These are phyloP conservation scores for Pseudocercospora pini-densiflorae DNA, from an alignment of 2,329 filamentous ascomycete species.

Conservation along the genomic window DNA sequence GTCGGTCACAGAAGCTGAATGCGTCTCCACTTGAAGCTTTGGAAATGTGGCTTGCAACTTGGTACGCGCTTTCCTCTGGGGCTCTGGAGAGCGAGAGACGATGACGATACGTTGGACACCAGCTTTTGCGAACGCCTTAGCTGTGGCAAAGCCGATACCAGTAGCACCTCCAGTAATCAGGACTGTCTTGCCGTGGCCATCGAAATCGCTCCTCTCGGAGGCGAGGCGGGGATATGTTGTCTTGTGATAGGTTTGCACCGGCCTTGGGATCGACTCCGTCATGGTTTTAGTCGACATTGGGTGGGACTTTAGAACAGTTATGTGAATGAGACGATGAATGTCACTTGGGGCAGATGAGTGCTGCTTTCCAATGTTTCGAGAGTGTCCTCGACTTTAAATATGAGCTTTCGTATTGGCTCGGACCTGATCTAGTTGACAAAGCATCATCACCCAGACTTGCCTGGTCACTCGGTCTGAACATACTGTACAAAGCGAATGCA, in stretches of 20 bases:
- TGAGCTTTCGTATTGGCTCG: too few species aligned
- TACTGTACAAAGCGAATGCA: too few species aligned
- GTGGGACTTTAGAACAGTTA: not conserved
- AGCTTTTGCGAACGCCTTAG: conserved; percentile 31
- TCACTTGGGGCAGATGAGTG: too few species aligned
- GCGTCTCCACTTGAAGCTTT: conserved; percentile 41
- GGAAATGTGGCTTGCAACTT: conserved; percentile 42
- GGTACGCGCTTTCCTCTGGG: conserved; percentile 44
- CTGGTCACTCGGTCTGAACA: too few species aligned
- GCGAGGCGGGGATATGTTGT: conserved; percentile 31
- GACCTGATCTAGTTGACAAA: too few species aligned
- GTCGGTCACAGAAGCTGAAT: conserved; percentile 36
- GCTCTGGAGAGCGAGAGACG: conserved; percentile 33
- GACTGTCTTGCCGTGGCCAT: conserved; percentile 32
- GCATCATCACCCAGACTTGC: too few species aligned
- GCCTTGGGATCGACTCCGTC: conserved; percentile 9
- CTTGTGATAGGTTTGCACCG: conserved; percentile 32
- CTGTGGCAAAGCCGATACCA: conserved; percentile 34
- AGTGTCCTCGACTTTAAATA: too few species aligned
- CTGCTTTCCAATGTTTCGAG: too few species aligned
- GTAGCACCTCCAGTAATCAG: conserved; percentile 34
- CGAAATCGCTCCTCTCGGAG: conserved; percentile 24
- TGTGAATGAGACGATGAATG: not conserved
- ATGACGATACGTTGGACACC: conserved; percentile 31
- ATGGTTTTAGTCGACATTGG: not conserved